Conservation (phyloP, 1,284 basidiomycete genomes). For the Lignosus rhinocerotis region DNA sequence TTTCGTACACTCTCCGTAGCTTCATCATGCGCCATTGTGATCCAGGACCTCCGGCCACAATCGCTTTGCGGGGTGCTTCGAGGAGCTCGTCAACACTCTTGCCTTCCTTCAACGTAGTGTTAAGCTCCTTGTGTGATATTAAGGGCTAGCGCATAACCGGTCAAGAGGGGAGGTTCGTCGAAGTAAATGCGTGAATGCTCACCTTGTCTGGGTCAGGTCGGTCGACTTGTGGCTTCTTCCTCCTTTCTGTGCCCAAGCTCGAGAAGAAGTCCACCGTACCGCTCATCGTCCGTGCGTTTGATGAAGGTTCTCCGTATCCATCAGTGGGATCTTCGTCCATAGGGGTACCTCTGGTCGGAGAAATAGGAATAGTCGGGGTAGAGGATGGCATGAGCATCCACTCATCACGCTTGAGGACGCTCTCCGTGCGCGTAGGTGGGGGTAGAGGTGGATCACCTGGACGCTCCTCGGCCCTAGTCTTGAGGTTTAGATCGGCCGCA, state of each 20-base stretch:
- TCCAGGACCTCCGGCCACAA: slow-evolving; percentile 84
- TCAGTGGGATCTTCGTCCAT: slow-evolving; percentile 63
- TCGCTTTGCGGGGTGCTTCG: slow-evolving; percentile 48
- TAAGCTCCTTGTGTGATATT: slow-evolving; percentile 79
- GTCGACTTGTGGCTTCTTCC: slow-evolving; percentile 62
- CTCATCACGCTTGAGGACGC: slow-evolving; percentile 70
- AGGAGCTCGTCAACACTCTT: slow-evolving; percentile 58
- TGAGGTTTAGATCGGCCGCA: slow-evolving; percentile 69
- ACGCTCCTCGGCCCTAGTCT: slow-evolving; percentile 51
- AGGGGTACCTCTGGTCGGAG: slow-evolving; percentile 21
- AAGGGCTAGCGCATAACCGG: slow-evolving; percentile 44
- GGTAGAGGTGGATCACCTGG: slow-evolving; percentile 49
- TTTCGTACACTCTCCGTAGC: slow-evolving; percentile 85
- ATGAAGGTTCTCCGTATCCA: slow-evolving; percentile 64
- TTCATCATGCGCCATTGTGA: slow-evolving; percentile 99
- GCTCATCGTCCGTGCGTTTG: slow-evolving; percentile 46
- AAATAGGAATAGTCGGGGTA: slow-evolving; percentile 26
- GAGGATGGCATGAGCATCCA: slow-evolving; percentile 81
- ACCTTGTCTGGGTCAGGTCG: slow-evolving; percentile 76
- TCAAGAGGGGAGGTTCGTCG: background rate
- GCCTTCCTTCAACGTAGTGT: slow-evolving; percentile 70
- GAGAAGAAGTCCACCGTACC: slow-evolving; percentile 85
- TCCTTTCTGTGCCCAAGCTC: slow-evolving; percentile 69
- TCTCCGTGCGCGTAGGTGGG: slow-evolving; percentile 43
- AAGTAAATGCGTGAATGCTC: slow-evolving; percentile 10